phyloP scores from a whole-genome alignment of 83 land plant species.

The Isoetes engelmannii region DNA sequence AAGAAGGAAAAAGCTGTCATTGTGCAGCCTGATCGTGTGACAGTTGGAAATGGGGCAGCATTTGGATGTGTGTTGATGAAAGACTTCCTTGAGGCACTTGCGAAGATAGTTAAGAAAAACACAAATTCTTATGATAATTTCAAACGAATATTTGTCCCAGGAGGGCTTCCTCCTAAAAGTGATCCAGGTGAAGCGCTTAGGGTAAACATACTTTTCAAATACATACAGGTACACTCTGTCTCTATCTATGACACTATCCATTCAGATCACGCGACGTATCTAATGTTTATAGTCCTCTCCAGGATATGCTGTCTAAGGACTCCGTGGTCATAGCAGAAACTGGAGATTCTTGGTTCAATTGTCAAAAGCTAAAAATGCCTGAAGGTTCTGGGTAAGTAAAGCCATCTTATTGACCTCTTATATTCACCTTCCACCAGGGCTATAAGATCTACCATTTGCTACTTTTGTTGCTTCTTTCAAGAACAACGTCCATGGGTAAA shows the following conservation, averaged over 20 bases:
- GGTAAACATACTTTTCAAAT: not conserved
- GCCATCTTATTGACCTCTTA: too few relatives aligned
- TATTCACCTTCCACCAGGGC: too few relatives aligned
- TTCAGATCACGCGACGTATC: not conserved
- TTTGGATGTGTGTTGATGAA: constrained; percentile 2
- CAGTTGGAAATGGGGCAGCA: not conserved
- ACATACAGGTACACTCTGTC: not conserved
- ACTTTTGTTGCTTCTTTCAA: too few relatives aligned
- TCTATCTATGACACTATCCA: not conserved
- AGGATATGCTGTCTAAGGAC: constrained; percentile 49
- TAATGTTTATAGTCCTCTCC: constrained; percentile 2
- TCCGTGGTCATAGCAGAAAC: constrained; percentile 69
- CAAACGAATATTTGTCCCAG: not conserved
- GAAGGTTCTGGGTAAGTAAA: constrained; percentile 50
- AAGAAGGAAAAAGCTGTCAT: constrained; percentile 26
- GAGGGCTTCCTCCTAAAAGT: not conserved
- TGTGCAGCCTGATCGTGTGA: not conserved
- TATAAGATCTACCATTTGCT: too few relatives aligned
- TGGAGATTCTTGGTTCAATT: constrained; percentile 81
- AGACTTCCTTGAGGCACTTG: not conserved
- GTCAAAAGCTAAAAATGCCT: constrained; percentile 70
- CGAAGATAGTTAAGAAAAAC: not conserved
- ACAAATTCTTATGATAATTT: not conserved
- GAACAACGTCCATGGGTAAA: too few relatives aligned
- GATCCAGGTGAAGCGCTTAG: not conserved